Conservation (phyloP, 106 monocot genomes). For the Chionographis japonica region DNA sequence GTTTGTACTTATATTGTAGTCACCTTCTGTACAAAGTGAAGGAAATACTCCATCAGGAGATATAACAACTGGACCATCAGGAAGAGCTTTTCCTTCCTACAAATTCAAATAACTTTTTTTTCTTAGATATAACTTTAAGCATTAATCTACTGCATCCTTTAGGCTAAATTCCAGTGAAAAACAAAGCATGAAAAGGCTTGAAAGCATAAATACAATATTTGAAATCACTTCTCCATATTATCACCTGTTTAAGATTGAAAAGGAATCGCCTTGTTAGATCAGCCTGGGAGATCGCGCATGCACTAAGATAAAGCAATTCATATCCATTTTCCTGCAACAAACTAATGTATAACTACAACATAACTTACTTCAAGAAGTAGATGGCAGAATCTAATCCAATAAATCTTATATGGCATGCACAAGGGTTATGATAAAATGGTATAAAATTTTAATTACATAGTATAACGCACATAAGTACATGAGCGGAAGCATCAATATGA, state of each 20-base stretch:
- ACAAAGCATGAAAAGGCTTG: not conserved
- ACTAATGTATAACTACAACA: conserved; percentile 6
- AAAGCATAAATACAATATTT: not conserved
- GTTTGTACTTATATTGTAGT: not conserved
- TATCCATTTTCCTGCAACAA: conserved; percentile 88
- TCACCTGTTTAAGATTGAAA: conserved; percentile 83
- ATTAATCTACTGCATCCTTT: no score
- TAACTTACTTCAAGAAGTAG: not conserved
- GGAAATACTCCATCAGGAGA: conserved; percentile 93
- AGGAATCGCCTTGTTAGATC: conserved; percentile 77
- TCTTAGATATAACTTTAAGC: not conserved
- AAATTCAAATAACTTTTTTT: conserved; percentile 10
- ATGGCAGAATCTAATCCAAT: no score
- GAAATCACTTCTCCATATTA: not conserved
- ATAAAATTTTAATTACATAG: no score
- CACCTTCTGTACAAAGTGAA: conserved; percentile 95
- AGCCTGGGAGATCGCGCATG: conserved; percentile 87
- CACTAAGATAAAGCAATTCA: conserved; percentile 87
- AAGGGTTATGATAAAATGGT: no score
- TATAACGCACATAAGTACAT: no score
- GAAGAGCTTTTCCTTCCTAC: conserved; percentile 79
- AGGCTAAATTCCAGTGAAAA: not conserved
- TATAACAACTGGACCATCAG: conserved; percentile 91
- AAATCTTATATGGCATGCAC: no score
- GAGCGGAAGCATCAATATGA: no score